These are phyloP conservation scores for Cryptococcus sp. DNA, from an alignment of 1,284 basidiomycete species.

Conservation along the genomic window DNA sequence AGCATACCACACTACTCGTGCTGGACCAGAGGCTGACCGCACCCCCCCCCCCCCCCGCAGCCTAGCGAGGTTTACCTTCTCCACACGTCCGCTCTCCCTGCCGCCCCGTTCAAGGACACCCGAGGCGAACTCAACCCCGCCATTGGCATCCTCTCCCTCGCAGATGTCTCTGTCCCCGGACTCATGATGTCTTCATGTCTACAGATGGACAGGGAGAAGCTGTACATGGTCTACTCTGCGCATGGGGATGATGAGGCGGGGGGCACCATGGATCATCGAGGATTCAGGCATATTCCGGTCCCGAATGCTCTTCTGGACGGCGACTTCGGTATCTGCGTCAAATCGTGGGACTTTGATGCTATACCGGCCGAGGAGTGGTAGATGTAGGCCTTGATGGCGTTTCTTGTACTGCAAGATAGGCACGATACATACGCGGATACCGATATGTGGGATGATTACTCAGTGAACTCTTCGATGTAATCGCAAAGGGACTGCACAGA, in stretches of 20 bases:
- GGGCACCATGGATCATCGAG: constrained; percentile 5
- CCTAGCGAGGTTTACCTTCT: constrained; percentile 18
- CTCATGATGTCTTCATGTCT: constrained; percentile 28
- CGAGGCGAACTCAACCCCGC: not conserved
- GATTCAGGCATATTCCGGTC: constrained; percentile 4
- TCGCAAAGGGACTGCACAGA: constrained; percentile 56
- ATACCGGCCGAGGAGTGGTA: too few species aligned
- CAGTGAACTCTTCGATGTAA: constrained; percentile 52
- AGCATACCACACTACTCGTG: too few species aligned
- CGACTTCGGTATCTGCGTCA: constrained; percentile 30
- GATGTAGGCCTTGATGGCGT: too few species aligned
- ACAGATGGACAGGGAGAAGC: constrained; percentile 29
- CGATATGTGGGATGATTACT: not conserved
- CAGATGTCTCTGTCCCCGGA: constrained; percentile 22
- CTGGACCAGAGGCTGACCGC: too few species aligned
- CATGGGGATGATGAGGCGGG: constrained; percentile 15
- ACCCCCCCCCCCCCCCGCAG: too few species aligned
- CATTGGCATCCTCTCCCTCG: constrained; percentile 18
- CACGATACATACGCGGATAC: too few species aligned
- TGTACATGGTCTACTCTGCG: constrained; percentile 35
- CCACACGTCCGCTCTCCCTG: constrained; percentile 23
- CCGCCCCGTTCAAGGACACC: constrained; percentile 45
- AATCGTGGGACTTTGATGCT: constrained; percentile 31
- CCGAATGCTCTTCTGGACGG: not conserved
- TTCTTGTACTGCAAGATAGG: too few species aligned